These are phyloP conservation scores for Phytopythium oedochilum DNA, from an alignment of 352 stramenopile genomes.

Conservation along the genomic window DNA sequence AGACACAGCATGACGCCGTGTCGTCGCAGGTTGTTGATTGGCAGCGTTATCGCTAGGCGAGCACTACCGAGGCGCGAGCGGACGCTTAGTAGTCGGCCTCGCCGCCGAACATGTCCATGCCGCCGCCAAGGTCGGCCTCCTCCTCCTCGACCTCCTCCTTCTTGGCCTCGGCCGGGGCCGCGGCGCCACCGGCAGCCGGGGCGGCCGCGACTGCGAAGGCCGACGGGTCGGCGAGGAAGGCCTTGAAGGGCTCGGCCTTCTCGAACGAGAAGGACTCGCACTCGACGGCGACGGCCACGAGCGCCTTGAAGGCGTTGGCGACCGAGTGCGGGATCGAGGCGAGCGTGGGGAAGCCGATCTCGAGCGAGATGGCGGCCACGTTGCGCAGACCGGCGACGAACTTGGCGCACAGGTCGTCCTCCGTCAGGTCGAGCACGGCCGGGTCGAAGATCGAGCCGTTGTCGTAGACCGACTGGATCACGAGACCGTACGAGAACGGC, in stretches of 20 bases:
- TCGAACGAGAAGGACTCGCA: constrained; percentile 97
- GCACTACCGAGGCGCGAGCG: constrained; percentile 1
- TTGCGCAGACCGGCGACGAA: constrained; percentile 93
- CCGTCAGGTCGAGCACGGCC: constrained; percentile 97
- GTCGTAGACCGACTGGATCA: constrained; percentile 97
- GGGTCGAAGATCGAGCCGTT: constrained; percentile 99
- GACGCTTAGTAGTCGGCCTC: constrained; percentile 65
- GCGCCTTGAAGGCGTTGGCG: constrained; percentile 98
- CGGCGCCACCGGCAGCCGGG: constrained; percentile 78
- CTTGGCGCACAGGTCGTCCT: constrained; percentile 95
- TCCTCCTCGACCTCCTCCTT: constrained; percentile 73
- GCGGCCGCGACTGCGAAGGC: constrained; percentile 89
- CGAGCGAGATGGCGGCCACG: constrained; percentile 94
- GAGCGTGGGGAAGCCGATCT: constrained; percentile 95
- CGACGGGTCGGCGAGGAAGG: constrained; percentile 92
- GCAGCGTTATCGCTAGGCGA: background rate
- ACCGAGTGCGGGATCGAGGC: constrained; percentile 98
- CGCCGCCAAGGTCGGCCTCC: constrained; percentile 81
- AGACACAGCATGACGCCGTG: constrained; percentile 2
- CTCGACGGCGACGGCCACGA: constrained; percentile 95
- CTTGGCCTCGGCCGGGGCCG: constrained; percentile 37
- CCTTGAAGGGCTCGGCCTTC: constrained; percentile 97
- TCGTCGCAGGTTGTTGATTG: constrained; percentile 5
- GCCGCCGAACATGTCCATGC: constrained; percentile 85
- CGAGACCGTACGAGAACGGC: constrained; percentile 99